Evolutionary conservation across 192 early-diverging fungal species (phyloP), one percentile per base, ranked within the genome.

Genomic region (Coemansia pectinata): DNA sequence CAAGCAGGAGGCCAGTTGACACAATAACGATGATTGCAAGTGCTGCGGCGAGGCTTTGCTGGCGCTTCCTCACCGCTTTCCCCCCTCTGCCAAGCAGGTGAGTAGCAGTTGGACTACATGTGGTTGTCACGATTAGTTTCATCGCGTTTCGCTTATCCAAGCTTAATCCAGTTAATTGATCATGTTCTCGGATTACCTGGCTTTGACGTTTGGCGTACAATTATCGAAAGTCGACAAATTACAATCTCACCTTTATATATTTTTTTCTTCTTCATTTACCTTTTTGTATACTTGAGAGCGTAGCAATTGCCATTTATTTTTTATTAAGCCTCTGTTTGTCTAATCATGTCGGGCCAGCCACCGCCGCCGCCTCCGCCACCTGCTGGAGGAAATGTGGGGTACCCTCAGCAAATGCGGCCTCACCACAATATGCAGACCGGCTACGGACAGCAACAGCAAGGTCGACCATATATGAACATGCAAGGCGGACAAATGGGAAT

Each of bases 401-500:
- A 47, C 8, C 60, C 25, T 15, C 48, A 42, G 23, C 71, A 73
- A 66, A 53, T 67, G 40, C 59, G 59, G 36, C 60, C 55, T 27
- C 67, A 42, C 15, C 34, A 36, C 5, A 57, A 66, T 23, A 66
- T 66, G 68, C 64, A 45, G 3, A 58, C 40, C 10, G 65, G 69
- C 39, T 40, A 69, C 61, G 38, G 42, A 14, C 14, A 45, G 11
- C 52, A 53, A 23, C 52, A 53, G 7, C 55, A 58, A 15, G 62
- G 62, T 23, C 61, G 74, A 23, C 74, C 74, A 5, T 66, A 50
- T 31, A 71, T 70, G 67, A 45, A 31, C 3, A 45, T 57, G 69
- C 62, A 66, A 15, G 63, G 63, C 11, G 38, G 36, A 7, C 74
- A 76, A 71, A 77, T 77, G 76, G 66, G 66, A 55, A 65, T 72